These are phyloP conservation scores for Sugiyamaella novakii DNA, from an alignment of 1,139 yeast species.

Conservation along the genomic window DNA sequence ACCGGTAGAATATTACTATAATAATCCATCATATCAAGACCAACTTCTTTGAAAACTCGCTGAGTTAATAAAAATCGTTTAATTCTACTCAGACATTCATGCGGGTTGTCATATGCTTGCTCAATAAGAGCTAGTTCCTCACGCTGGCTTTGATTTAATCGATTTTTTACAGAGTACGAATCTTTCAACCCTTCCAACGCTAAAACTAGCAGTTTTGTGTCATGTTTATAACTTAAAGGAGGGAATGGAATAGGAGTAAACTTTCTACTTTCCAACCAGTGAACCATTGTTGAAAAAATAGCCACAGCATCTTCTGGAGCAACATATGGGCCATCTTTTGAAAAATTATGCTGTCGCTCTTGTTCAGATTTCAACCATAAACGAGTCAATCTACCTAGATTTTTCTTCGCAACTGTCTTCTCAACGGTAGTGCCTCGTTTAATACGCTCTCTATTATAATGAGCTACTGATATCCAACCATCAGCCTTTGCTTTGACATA, in stretches of 20 bases:
- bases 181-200: slow-evolving; percentile 91
- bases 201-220: slow-evolving; percentile 81
- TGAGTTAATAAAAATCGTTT: slow-evolving; percentile 84
- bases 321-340: slow-evolving; percentile 85
- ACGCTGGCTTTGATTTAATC: slow-evolving; percentile 83
- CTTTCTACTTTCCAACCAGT: slow-evolving; percentile 86
- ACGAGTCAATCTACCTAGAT: slow-evolving; percentile 86
- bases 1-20: slow-evolving; percentile 85
- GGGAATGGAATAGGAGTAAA: slow-evolving; percentile 94
- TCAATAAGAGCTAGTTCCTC: slow-evolving; percentile 93
- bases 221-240: slow-evolving; percentile 88
- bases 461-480: slow-evolving; percentile 95
- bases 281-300: slow-evolving; percentile 81
- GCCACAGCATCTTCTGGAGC: slow-evolving; percentile 87
- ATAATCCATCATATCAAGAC: slow-evolving; percentile 89
- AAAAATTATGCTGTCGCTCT: slow-evolving; percentile 77
- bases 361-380: slow-evolving; percentile 93
- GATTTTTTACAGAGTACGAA: slow-evolving; percentile 75
- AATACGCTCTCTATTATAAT: slow-evolving; percentile 86
- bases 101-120: slow-evolving; percentile 96
- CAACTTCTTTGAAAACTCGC: slow-evolving; percentile 88
- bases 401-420: slow-evolving; percentile 90
- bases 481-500: slow-evolving; percentile 95
- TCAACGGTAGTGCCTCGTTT: slow-evolving; percentile 88
- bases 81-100: slow-evolving; percentile 82